Evolutionary conservation across 2,329 filamentous ascomycete genomes (phyloP), one percentile per base, ranked within the genome.

Genomic region (Nemania diffusa): DNA sequence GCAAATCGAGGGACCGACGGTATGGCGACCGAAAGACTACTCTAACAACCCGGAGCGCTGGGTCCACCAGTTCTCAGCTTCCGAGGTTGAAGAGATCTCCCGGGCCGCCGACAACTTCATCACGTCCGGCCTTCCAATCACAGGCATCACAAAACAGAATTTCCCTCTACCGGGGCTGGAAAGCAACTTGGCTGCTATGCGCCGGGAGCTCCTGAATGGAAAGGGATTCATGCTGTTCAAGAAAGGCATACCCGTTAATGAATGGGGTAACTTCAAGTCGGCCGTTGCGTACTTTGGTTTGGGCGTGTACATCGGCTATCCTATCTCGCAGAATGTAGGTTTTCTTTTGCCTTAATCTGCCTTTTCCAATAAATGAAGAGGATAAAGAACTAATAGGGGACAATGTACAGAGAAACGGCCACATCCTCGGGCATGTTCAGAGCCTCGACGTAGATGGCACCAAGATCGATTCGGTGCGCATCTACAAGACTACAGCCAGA

Each of bases 281-380:
- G 93, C 93, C 7, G 89, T 93, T 11, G 93, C 91, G n/a, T 97
- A 97, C 81, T 94, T 97, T 90, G 94, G 94, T 3, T 85, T 97
- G 1, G 91, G 92, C 46, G 92, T 92, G 5, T 91, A 97, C 78
- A 85, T 97, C 9, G 93, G 94, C 65, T 96, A 97, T 82, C 95
- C 96, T 70, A 88, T 97, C 46, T 92, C 89, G 26, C 94, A 97
- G 76, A 97, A 97, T 81, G 90, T 90, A 20, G 88, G 71, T 65
- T 29, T 15, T 8, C 17, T 48, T 22, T 46, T n/a, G 29, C 32
- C 29, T 17, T 55, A 22, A 1, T 20, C 53, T 29, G 22, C 5
- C 1, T 20, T 42, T 64, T 5, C 29, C 9, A 50, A 17, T 5
- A 27, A 17, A 59, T 50, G n/a, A 9, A 8, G 8, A 50, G 27